These are phyloP conservation scores for Conidiobolus incongruus DNA, from an alignment of 371 early-diverging fungal genomes.

Conservation along the genomic window DNA sequence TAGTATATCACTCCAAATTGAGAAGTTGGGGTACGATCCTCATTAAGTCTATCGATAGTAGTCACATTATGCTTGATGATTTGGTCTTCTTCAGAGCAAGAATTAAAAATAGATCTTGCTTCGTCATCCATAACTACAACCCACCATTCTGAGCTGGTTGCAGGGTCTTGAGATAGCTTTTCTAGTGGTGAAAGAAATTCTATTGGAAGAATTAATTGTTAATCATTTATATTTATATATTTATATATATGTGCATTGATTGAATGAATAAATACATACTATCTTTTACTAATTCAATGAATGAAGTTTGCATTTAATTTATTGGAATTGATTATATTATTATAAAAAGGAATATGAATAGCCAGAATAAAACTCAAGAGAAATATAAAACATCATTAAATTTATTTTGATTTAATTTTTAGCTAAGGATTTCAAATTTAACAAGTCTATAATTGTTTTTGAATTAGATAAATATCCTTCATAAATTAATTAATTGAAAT, in stretches of 20 bases:
- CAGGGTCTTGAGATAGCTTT: no score
- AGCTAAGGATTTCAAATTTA: no score
- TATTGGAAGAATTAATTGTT: background rate
- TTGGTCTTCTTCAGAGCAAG: slow-evolving; percentile 76
- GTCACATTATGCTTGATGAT: slow-evolving; percentile 86
- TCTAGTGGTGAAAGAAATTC: background rate
- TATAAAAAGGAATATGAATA: background rate
- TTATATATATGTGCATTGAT: background rate
- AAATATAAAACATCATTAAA: no score
- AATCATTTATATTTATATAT: background rate
- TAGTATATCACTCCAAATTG: background rate
- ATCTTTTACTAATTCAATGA: background rate
- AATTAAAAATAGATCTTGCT: slow-evolving; percentile 61
- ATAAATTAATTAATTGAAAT: no score
- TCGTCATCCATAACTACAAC: slow-evolving; percentile 74
- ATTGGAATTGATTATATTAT: background rate
- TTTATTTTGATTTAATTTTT: no score
- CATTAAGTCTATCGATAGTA: slow-evolving; percentile 15
- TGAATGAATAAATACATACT: background rate
- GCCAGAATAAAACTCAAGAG: background rate
- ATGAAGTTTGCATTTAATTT: background rate
- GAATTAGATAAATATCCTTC: no score
- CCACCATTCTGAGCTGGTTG: slow-evolving; percentile 32
- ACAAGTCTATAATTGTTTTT: no score
- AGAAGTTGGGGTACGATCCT: background rate